A percentile compares a stretch with the other conserved stretches of the same genome.
phyloP scores from a whole-genome alignment of 179 eudicot species.

The Pouteria campechiana region DNA sequence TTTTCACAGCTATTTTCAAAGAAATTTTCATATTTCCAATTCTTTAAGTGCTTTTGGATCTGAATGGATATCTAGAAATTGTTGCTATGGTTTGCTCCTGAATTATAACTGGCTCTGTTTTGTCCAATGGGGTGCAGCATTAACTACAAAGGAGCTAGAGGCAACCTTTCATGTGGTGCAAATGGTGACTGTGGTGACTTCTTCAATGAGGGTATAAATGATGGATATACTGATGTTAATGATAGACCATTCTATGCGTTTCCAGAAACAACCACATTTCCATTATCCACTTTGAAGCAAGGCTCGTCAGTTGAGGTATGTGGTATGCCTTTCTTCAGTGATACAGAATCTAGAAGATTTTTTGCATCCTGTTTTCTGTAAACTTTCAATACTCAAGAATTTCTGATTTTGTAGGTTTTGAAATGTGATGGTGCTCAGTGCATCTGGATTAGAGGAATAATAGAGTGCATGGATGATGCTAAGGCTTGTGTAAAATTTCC shows the following conservation, averaged over 20 bases:
- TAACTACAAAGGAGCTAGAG: conserved; percentile 3
- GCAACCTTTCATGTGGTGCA: conserved; percentile 5
- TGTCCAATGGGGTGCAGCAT: conserved; percentile 19
- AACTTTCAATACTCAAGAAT: conserved; percentile 1
- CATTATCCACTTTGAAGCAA: conserved; percentile 17
- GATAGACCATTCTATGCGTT: conserved; percentile 2
- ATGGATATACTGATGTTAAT: conserved; percentile 4
- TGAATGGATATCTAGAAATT: too few species aligned
- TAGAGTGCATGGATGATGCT: conserved; percentile 14
- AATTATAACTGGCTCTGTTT: too few species aligned
- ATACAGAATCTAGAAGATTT: neutral
- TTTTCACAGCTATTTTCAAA: too few species aligned
- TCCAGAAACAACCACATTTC: conserved; percentile 10
- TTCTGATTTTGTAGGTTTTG: conserved; percentile 22
- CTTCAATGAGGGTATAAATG: conserved; percentile 7
- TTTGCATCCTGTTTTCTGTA: neutral
- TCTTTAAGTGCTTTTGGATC: too few species aligned
- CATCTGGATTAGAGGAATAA: conserved; percentile 20
- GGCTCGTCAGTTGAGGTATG: conserved; percentile 43
- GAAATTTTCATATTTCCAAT: too few species aligned
- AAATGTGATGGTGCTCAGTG: conserved; percentile 12
- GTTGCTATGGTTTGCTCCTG: too few species aligned
- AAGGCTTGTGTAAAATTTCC: conserved; percentile 17
- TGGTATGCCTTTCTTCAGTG: neutral
- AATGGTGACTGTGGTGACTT: too few species aligned